Evolutionary conservation across 768 basidiomycete species (phyloP).

Genomic region (Collybiopsis luxurians): DNA sequence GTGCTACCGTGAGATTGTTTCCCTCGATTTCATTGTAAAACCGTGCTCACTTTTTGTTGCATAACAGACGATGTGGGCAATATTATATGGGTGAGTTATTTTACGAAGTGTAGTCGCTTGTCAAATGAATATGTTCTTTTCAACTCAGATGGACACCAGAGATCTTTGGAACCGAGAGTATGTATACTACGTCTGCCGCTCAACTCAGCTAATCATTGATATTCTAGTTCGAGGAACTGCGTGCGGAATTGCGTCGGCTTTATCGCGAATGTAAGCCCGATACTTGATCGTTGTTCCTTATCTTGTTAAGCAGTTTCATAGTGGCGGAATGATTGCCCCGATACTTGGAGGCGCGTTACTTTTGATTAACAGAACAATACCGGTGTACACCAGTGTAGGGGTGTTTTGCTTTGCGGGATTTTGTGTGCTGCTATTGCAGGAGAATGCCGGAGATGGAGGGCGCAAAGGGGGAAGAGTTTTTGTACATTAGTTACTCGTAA

Average conservation of each 20-base stretch:
- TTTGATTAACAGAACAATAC: slow-evolving; percentile 62
- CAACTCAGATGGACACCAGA: slow-evolving; percentile 72
- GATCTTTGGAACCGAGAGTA: slow-evolving; percentile 78
- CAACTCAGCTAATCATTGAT: background rate
- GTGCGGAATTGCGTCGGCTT: slow-evolving; percentile 81
- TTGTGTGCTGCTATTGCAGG: slow-evolving; percentile 59
- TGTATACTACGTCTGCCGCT: slow-evolving; percentile 3
- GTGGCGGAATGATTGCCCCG: slow-evolving; percentile 88
- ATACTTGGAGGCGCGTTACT: slow-evolving; percentile 74
- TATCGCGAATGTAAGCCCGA: slow-evolving; percentile 72
- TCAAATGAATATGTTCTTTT: background rate
- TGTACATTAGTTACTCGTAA: background rate
- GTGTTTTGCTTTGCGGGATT: slow-evolving; percentile 62
- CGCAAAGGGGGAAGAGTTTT: background rate
- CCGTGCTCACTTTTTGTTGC: background rate
- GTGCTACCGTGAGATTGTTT: slow-evolving; percentile 54
- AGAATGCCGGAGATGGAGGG: slow-evolving; percentile 41
- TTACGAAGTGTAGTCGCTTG: no score
- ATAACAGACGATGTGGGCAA: slow-evolving; percentile 76
- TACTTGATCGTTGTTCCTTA: background rate
- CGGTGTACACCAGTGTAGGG: slow-evolving; percentile 72
- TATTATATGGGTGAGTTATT: slow-evolving; percentile 61
- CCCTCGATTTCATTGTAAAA: no score
- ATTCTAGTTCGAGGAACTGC: slow-evolving; percentile 77
- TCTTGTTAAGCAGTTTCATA: slow-evolving; percentile 26